These are phyloP conservation scores for Trichoderma cornu-damae DNA, from an alignment of 2,329 filamentous ascomycete genomes.

Conservation along the genomic window DNA sequence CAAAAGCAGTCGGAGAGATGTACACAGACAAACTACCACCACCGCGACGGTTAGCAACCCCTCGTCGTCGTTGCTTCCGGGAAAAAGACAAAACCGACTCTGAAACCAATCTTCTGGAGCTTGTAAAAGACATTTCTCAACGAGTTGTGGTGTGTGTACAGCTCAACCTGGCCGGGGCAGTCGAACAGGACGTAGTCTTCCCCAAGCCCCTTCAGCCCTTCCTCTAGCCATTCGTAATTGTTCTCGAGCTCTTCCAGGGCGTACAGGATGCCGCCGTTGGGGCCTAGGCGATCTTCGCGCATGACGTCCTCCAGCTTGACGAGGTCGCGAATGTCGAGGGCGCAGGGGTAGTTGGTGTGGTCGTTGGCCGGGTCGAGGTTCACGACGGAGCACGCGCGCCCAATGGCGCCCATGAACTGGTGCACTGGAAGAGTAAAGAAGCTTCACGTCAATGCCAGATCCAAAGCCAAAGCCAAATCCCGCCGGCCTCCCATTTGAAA, in stretches of 20 bases:
- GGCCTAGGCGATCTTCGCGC: slow-evolving; percentile 81
- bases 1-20: slow-evolving; percentile 94
- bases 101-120: slow-evolving; percentile 85
- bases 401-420: slow-evolving; percentile 94
- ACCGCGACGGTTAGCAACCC: slow-evolving; percentile 20
- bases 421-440: slow-evolving; percentile 56
- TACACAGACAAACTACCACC: slow-evolving; percentile 84
- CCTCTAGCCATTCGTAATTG: slow-evolving; percentile 87
- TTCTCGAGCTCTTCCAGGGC: slow-evolving; percentile 92
- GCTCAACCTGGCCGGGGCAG: slow-evolving; percentile 92
- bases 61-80: background rate
- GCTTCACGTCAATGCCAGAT: background rate
- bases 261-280: slow-evolving; percentile 88
- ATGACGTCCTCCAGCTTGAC: slow-evolving; percentile 93
- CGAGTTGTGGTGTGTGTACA: slow-evolving; percentile 92
- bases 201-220: slow-evolving; percentile 70
- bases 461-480: background rate
- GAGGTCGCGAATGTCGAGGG: slow-evolving; percentile 83
- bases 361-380: slow-evolving; percentile 98
- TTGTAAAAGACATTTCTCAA: slow-evolving; percentile 87
- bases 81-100: slow-evolving; percentile 56
- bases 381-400: slow-evolving; percentile 87
- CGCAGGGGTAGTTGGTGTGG: slow-evolving; percentile 78
- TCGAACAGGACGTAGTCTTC: slow-evolving; percentile 95
- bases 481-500: background rate